Evolutionary conservation across 495 filamentous ascomycete genomes (phyloP), one percentile per base, ranked within the genome.

Genomic region (Hyaloscypha hepaticicola): DNA sequence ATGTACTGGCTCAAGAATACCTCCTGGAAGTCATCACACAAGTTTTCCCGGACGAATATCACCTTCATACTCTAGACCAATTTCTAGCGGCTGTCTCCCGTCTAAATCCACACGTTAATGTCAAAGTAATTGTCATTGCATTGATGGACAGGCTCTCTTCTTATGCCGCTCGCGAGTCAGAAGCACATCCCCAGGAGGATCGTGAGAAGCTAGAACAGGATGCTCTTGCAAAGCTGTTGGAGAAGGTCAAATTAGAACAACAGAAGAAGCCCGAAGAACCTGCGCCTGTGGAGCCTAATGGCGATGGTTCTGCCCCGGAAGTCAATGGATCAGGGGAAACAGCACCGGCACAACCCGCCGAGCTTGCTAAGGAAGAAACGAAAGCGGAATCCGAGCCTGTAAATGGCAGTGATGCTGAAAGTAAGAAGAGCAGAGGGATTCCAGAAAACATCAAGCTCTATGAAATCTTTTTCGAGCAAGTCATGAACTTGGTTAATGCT

Each of bases 31-130:
- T 99, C 65, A 94, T 99, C 67, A 99, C 96, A 2, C 96, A 99
- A 77, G 95, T 99, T 51, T 99, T 99, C 78, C 96, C 95, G 2
- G 95, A 99, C 78, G 95, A 99, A 75, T 99, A 92, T 73, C 95
- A 99, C 73, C 85, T 99, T 14, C 93, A 98, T 72, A 98, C 95
- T 0, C 83, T 99, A 16, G 96, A 99, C 72, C 89, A 96, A 71
- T 87, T 99, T 69, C 84, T 99, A 29, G 93, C 88, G 27, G 94
- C 93, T 3, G 96, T 96, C 31, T 90, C 94, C 25, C 81, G 93
- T 64, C 82, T 99, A 51, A 96, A 98, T 69, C 95, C 92, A 2
- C 89, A 96, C 75, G 95, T 99, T 65, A 96, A 99, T 69, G 83
- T 98, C 73, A 99, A 98, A 78, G 93, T 91, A 51, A 99, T 99